Conservation (phyloP, 1,139 yeast species). For the Wickerhamomyces sp. region DNA sequence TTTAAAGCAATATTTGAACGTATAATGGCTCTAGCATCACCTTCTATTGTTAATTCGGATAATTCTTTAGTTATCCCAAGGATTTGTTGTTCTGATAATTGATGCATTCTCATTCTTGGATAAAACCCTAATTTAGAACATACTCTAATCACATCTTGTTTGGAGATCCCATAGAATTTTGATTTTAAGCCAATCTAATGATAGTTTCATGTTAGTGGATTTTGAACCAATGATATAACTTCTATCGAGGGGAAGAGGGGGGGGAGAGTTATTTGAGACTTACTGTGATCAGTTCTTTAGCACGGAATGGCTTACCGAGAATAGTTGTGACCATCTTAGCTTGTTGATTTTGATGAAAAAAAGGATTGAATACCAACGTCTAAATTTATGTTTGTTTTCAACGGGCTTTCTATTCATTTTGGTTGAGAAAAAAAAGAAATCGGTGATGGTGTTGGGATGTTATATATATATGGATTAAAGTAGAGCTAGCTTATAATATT, state of each 20-base stretch:
- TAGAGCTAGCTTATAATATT: no score
- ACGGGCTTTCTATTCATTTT: no score
- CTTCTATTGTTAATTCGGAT: conserved; percentile 78
- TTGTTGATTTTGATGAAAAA: no score
- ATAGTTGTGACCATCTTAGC: conserved; percentile 64
- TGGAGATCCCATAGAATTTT: conserved; percentile 83
- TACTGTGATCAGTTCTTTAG: conserved; percentile 34
- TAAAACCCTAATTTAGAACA: conserved; percentile 89
- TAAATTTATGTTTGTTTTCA: no score
- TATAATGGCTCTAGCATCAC: conserved; percentile 74
- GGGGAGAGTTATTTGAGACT: no score
- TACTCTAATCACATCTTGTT: conserved; percentile 63
- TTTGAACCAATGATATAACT: no score
- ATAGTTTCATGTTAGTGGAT: background rate
- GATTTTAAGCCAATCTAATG: conserved; percentile 54
- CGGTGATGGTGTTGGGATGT: no score
- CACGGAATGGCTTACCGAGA: conserved; percentile 67
- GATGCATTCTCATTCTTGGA: conserved; percentile 93
- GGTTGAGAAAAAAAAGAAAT: no score
- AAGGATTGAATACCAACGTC: no score
- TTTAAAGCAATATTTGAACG: conserved; percentile 77
- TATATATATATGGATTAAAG: no score
- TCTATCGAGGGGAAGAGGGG: no score
- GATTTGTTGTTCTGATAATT: conserved; percentile 81
- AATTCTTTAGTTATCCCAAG: conserved; percentile 84